phyloP scores from a whole-genome alignment of 441 rosid genomes.

The Pelargonium cotyledonis region DNA sequence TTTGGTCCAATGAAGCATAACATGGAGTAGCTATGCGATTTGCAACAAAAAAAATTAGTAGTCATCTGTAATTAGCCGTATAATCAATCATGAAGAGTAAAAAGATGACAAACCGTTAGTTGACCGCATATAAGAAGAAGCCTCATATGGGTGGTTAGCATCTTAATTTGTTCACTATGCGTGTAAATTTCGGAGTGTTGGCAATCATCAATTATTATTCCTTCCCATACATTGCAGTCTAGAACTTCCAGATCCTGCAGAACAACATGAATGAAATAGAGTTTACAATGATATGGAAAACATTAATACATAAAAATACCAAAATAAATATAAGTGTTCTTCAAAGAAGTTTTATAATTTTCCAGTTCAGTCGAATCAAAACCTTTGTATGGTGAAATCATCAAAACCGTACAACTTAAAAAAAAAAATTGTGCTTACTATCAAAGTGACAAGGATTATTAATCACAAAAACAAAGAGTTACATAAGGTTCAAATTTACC shows the following conservation, averaged over 20 bases:
- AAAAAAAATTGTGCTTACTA: not conserved
- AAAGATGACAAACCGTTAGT: slow-evolving; percentile 39
- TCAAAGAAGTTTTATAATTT: not conserved
- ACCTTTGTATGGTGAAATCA: not conserved
- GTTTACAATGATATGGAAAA: not conserved
- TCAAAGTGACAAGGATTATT: too few relatives aligned
- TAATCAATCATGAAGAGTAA: slow-evolving; percentile 2
- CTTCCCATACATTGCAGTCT: slow-evolving; percentile 39
- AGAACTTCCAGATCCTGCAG: slow-evolving; percentile 45
- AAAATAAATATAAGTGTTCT: not conserved
- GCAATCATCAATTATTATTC: slow-evolving; percentile 47
- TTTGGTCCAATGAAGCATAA: too few relatives aligned
- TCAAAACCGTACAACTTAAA: not conserved
- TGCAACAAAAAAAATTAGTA: too few relatives aligned
- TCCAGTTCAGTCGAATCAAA: not conserved
- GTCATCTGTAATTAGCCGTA: too few relatives aligned
- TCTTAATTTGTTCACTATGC: slow-evolving; percentile 34
- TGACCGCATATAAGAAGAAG: slow-evolving; percentile 46
- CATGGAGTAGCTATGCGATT: too few relatives aligned
- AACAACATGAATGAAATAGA: slow-evolving; percentile 9
- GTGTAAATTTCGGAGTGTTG: slow-evolving; percentile 27
- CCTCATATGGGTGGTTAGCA: slow-evolving; percentile 35
- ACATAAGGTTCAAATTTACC: not conserved
- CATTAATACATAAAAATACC: not conserved
- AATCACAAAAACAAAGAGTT: too few relatives aligned